Evolutionary conservation across 2,329 filamentous ascomycete species (phyloP), one percentile per base, ranked within the genome.

Genomic region (Leptodontidium sp.): DNA sequence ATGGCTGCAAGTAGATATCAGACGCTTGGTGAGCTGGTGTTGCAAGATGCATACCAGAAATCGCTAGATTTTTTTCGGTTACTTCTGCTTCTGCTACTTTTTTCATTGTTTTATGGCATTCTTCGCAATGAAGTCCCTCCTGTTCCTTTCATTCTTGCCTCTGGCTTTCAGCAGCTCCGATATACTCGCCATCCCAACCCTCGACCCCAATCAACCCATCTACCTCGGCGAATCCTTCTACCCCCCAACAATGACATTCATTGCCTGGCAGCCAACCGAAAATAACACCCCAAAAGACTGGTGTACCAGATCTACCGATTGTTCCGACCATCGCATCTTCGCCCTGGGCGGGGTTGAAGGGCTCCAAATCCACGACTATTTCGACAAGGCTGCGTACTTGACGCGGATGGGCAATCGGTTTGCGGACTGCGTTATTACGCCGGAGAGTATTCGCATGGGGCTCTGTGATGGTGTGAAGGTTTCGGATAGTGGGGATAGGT

Each of bases 151-250:
- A 14, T 38, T 71, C 26, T n/a, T 71, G 4, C 65, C 66, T 1
- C 15, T 69, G 11, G 61, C 64, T 17, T 26, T 68, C 9, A 47
- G 43, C 12, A 61, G 38, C 53, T 43, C 50, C 59, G 40, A 52
- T 40, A 43, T 5, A 43, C 62, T 11, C 61, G 38, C 35, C 61
- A 57, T 55, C 11, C 47, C 66, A 57, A 35, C 55, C 52, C 68
- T 72, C 17, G 67, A 73, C 40, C 64, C 70, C 35, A 40, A 65
- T 21, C 55, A 67, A n/a, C 75, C 75, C 11, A 76, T 77, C 50
- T 76, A 76, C 63, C 68, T 77, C 7, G 76, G 75, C 59, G 70
- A 77, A 26, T 71, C 75, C 38, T 77, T 77, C 68, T 73, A 67
- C 64, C 73, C 76, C 2, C 75, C 76, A 35, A 65, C 69, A n/a